A percentile compares a stretch with the other conserved stretches of the same genome.
phyloP scores from a whole-genome alignment of 495 filamentous ascomycete genomes.

The Aspergillus ostianus region DNA sequence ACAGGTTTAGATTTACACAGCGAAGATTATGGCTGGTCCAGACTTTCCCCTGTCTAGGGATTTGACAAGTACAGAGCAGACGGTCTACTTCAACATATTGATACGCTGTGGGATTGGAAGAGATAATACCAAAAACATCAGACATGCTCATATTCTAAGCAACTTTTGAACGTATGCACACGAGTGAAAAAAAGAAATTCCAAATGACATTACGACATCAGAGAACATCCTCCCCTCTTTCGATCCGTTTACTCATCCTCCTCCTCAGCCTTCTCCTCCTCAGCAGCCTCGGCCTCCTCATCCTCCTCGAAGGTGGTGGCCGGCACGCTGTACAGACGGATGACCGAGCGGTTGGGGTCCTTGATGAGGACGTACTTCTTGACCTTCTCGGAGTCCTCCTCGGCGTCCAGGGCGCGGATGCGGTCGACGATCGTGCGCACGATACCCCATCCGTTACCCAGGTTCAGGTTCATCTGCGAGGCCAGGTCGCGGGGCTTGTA shows the following conservation, averaged over 20 bases:
- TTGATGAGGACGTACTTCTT: constrained; percentile 68
- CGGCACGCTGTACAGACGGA: constrained; percentile 91
- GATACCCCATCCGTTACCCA: constrained; percentile 98
- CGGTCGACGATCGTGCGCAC: constrained; percentile 97
- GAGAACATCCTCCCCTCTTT: constrained; percentile 14
- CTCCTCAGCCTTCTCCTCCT: constrained; percentile 30
- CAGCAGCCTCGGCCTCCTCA: constrained; percentile 39
- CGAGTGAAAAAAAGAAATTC: constrained; percentile 1
- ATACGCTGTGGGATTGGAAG: too few relatives aligned
- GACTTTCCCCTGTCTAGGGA: too few relatives aligned
- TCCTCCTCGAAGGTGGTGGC: constrained; percentile 83
- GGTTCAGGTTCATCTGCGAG: constrained; percentile 93
- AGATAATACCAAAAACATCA: background rate
- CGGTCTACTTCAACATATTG: too few relatives aligned
- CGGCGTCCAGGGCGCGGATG: constrained; percentile 56
- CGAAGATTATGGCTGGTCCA: too few relatives aligned
- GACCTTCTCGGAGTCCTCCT: constrained; percentile 65
- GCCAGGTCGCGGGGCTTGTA: constrained; percentile 98
- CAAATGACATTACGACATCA: constrained; percentile 15
- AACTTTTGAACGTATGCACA: constrained; percentile 9
- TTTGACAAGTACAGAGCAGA: too few relatives aligned
- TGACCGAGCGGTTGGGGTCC: constrained; percentile 94
- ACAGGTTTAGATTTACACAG: too few relatives aligned
- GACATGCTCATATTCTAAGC: constrained; percentile 3
- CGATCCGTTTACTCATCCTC: constrained; percentile 37